Evolutionary conservation across 805 yeast genomes (phyloP).

Genomic region (Vanderwaltozyma polyspora): DNA sequence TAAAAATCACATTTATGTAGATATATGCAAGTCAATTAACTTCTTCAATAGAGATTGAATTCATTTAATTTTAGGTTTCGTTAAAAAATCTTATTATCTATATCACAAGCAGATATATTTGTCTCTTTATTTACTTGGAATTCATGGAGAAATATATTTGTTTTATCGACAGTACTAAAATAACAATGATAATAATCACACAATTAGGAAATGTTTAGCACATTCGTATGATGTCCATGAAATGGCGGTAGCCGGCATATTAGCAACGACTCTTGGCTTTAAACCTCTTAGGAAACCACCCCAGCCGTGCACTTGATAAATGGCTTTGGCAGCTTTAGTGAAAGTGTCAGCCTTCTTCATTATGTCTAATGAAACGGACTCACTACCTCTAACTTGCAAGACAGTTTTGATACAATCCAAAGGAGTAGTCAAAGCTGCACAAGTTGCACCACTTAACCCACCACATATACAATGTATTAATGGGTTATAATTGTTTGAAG

Average conservation of each 20-base stretch:
- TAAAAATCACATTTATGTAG: too few species aligned
- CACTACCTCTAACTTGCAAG: conserved; percentile 66
- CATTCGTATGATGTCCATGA: conserved; percentile 98
- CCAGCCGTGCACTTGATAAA: conserved; percentile 50
- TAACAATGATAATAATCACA: too few species aligned
- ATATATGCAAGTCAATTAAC: too few species aligned
- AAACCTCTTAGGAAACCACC: conserved; percentile 73
- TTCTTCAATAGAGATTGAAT: too few species aligned
- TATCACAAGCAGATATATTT: too few species aligned
- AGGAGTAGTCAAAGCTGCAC: conserved; percentile 95
- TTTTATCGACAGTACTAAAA: too few species aligned
- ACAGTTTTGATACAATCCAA: conserved; percentile 89
- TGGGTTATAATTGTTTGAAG: conserved; percentile 73
- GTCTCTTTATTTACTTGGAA: too few species aligned
- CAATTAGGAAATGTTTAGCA: conserved; percentile 53
- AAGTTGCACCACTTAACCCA: conserved; percentile 87
- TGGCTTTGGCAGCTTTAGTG: conserved; percentile 57
- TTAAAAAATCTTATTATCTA: too few species aligned
- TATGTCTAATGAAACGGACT: conserved; percentile 29
- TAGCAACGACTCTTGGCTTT: conserved; percentile 82
- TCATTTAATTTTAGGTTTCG: too few species aligned
- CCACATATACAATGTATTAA: conserved; percentile 87
- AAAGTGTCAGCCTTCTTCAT: conserved; percentile 53
- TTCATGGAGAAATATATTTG: too few species aligned
- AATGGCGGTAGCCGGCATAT: conserved; percentile 96